A percentile compares a stretch with the other conserved stretches of the same genome.
phyloP scores from a whole-genome alignment of 2,329 filamentous ascomycete genomes.

The Chrysoporthe austroafricana region DNA sequence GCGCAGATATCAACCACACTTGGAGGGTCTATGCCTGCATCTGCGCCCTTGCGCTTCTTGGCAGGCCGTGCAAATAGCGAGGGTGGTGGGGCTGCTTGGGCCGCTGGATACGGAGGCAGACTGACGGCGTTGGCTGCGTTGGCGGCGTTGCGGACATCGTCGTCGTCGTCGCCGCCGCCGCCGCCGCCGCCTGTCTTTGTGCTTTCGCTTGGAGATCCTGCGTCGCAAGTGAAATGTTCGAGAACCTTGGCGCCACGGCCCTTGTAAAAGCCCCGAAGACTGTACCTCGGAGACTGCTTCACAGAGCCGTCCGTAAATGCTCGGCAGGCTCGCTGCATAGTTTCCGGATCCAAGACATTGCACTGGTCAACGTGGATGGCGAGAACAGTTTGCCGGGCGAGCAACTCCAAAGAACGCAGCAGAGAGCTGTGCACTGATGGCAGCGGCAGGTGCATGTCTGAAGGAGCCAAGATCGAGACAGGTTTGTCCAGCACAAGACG shows the following conservation, averaged over 20 bases:
- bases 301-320: background rate
- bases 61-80: background rate
- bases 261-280: background rate
- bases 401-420: background rate
- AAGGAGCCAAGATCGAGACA: background rate
- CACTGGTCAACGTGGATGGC: background rate
- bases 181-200: too few species aligned
- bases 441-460: too few species aligned
- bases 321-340: background rate
- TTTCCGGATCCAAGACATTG: background rate
- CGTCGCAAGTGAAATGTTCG: too few species aligned
- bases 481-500: background rate
- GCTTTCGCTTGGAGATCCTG: too few species aligned
- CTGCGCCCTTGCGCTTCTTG: background rate
- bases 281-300: background rate
- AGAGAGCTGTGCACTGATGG: background rate
- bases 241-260: background rate
- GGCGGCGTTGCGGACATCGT: background rate
- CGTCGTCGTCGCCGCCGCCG: background rate
- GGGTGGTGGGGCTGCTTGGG: too few species aligned
- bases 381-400: background rate
- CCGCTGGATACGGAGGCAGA: background rate
- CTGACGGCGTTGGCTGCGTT: background rate
- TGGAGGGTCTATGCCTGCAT: background rate
- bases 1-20: background rate